A percentile compares a stretch with the other conserved stretches of the same genome.
Conservation (phyloP, 306 rosid species). For the Vicia villosa region DNA sequence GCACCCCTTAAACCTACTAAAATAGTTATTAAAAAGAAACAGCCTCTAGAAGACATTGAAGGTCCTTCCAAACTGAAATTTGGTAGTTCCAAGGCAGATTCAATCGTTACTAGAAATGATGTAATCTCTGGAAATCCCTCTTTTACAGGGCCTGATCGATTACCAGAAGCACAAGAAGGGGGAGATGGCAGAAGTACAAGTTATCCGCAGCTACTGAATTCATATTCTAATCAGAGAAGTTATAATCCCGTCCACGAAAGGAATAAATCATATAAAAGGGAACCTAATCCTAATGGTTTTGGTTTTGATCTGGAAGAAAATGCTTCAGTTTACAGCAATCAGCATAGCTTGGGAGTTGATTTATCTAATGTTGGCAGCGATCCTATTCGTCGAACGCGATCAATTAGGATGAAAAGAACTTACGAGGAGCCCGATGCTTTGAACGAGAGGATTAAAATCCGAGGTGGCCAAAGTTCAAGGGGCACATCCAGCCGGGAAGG, state of each 20-base stretch:
- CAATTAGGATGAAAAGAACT: slow-evolving; percentile 54
- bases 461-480: slow-evolving; percentile 45
- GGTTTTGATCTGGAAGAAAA: slow-evolving; percentile 50
- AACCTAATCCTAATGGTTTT: slow-evolving; percentile 44
- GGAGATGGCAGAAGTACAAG: slow-evolving; percentile 47
- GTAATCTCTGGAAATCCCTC: slow-evolving; percentile 41
- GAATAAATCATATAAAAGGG: slow-evolving; percentile 36
- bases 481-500: slow-evolving; percentile 48
- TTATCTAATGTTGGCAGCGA: slow-evolving; percentile 41
- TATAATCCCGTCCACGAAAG: slow-evolving; percentile 30
- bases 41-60: slow-evolving; percentile 36
- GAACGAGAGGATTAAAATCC: slow-evolving; percentile 43
- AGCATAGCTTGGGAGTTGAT: slow-evolving; percentile 40
- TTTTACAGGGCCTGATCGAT: slow-evolving; percentile 37
- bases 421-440: slow-evolving; percentile 46
- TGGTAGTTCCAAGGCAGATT: slow-evolving; percentile 41
- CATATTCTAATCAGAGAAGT: slow-evolving; percentile 35
- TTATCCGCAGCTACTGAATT: slow-evolving; percentile 38
- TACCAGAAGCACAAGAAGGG: slow-evolving; percentile 40
- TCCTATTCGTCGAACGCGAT: slow-evolving; percentile 55
- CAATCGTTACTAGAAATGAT: slow-evolving; percentile 45
- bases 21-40: slow-evolving; percentile 54
- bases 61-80: slow-evolving; percentile 47
- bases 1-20: slow-evolving; percentile 52
- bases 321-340: slow-evolving; percentile 33